Base-by-base conservation (phyloP, 23 red algal species). In the Gracilaria gracilis region DNA sequence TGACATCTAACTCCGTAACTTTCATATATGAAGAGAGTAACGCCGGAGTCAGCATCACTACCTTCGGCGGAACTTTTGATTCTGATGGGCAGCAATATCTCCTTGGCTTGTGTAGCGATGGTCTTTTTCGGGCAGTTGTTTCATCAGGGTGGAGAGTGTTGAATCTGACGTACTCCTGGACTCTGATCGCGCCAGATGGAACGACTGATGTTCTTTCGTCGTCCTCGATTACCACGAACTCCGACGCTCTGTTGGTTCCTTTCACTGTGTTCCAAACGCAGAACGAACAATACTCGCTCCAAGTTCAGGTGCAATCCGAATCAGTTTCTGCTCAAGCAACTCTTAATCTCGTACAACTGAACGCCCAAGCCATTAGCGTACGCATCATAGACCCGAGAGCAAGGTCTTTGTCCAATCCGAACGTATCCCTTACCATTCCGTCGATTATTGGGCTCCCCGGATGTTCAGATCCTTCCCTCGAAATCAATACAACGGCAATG, bases 401-500 rank as follows among this genome's bases (percentile, higher is more conserved):
- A 34, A 65, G 71, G 20, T 89, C 86, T 20, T 33, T 66, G 33
- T 89, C 86, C 9, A 71, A 66, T 48, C 86, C 86, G 42, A 89
- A 89, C 61, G 61, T 69, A 5, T 76, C 86, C 17, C 86, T 89
- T 9, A 79, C 74, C 1, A 40, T 89, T 40, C 86, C 86, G 27
- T 69, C 86, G 29, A 55, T 76, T 0, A 58, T 89, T 27, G 59
- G 53, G 17, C 40, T 89, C 23, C 86, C 86, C 15, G 86, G 86
- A 21, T 89, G 86, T 59, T 33, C 50, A 46, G 74, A 79, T 31
- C 71, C 48, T 51, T 11, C 27, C 17, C 54, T 89, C 14, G 72
- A 71, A n/a, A 79, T 89, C 34, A 80, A 89, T 70, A 65, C 86
- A 8, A 83, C 79, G 71, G 89, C 81, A 34, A 79, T 93, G 57